phyloP scores from a whole-genome alignment of 140 eudicot genomes.

The Oenanthe javanica region DNA sequence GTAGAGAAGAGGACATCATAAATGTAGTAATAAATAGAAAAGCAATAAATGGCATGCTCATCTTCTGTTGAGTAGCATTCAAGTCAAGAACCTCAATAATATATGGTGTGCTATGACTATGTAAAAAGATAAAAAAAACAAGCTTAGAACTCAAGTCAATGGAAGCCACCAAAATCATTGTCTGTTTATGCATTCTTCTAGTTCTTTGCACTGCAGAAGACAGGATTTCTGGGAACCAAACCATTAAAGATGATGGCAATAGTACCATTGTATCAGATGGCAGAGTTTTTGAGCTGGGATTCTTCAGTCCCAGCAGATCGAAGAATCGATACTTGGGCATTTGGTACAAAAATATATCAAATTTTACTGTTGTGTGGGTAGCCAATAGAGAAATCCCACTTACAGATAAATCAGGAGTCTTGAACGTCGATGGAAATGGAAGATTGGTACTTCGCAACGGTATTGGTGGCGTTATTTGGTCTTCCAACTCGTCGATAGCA shows the following conservation, averaged over 20 bases:
- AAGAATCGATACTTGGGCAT: constrained; percentile 12
- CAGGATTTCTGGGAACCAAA: not conserved
- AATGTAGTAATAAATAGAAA: not conserved
- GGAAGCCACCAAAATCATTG: not conserved
- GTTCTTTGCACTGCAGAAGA: constrained; percentile 1
- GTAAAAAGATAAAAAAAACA: not conserved
- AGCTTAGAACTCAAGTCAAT: not conserved
- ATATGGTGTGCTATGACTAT: not conserved
- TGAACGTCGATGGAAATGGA: too few species aligned
- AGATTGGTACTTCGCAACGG: too few species aligned
- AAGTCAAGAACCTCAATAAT: not conserved
- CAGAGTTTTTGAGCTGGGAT: not conserved
- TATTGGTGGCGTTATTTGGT: too few species aligned
- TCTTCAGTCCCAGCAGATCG: not conserved
- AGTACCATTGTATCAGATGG: constrained; percentile 1
- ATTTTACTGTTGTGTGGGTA: constrained; percentile 8
- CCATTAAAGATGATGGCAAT: constrained; percentile 3
- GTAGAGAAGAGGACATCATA: not conserved
- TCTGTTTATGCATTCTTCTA: not conserved
- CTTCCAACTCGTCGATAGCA: too few species aligned
- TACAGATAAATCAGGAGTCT: not conserved
- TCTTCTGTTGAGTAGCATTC: not conserved
- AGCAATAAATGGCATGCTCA: not conserved
- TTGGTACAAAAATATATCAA: not conserved
- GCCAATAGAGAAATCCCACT: constrained; percentile 8